A percentile compares a stretch with the other conserved stretches of the same genome.
These are phyloP conservation scores for Afroboletus lepidellus DNA, from an alignment of 1,284 basidiomycete species.

Conservation along the genomic window DNA sequence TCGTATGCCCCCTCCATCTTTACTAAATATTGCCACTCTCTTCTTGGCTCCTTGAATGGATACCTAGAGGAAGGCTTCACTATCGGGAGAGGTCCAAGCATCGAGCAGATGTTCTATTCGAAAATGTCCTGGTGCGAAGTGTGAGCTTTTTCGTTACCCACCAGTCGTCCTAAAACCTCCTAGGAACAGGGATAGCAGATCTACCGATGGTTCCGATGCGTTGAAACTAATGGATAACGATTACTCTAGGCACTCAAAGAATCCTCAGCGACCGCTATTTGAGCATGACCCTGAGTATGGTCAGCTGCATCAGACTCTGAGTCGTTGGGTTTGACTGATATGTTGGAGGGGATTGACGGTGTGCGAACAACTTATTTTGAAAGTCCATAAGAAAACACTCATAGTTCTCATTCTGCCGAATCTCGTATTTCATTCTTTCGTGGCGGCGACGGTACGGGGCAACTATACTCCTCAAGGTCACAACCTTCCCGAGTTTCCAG, in stretches of 20 bases:
- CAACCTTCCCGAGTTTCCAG: neutral
- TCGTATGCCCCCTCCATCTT: slow-evolving; percentile 2
- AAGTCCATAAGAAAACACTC: too few relatives aligned
- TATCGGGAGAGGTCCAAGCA: neutral
- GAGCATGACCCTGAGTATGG: too few relatives aligned
- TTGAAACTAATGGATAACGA: slow-evolving; percentile 4
- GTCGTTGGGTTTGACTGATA: too few relatives aligned
- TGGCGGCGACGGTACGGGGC: too few relatives aligned
- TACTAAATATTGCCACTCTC: slow-evolving; percentile 2
- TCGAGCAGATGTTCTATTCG: slow-evolving; percentile 5
- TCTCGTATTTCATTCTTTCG: too few relatives aligned
- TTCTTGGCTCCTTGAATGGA: slow-evolving; percentile 21
- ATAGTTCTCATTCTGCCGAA: too few relatives aligned
- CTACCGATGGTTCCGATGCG: slow-evolving; percentile 19
- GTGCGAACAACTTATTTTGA: too few relatives aligned
- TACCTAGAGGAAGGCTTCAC: slow-evolving; percentile 16
- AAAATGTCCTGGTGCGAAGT: slow-evolving; percentile 12
- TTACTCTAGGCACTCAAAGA: slow-evolving; percentile 28
- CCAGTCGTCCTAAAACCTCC: too few relatives aligned
- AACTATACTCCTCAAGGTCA: slow-evolving; percentile 32
- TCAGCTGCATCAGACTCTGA: too few relatives aligned
- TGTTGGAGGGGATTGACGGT: too few relatives aligned
- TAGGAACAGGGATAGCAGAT: slow-evolving; percentile 14
- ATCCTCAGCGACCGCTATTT: too few relatives aligned
- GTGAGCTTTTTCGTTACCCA: slow-evolving; percentile 13